Base-by-base conservation (phyloP, 2,329 filamentous ascomycete genomes). In the Alternaria brassicicola region DNA sequence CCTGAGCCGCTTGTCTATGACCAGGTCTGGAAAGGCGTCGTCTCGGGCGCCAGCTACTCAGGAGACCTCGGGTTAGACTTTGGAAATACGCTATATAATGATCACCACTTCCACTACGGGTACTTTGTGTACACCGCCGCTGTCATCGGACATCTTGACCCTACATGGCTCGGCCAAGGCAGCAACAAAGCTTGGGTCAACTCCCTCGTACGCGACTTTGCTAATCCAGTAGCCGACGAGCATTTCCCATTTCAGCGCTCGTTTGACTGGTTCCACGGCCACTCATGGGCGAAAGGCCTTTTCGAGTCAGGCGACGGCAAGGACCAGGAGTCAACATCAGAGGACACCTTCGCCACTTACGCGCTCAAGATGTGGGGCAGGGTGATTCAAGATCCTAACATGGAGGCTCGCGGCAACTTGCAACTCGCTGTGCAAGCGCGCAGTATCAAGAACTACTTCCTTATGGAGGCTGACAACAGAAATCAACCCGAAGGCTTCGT, bases 351-450 rank as follows among this genome's bases (percentile, higher is more conserved):
- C 86, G 89, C 91, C 53, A 87, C 88, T 2, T 97, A 96, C 76
- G 92, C 90, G 0, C 79, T 97, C 72, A 97, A 97, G 82, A 92
- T 98, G 89, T 98, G 95, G 95, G 95, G 94, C 3, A 84, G 83
- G 26, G 89, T 90, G 6, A 88, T 84, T 58, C 88, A 89, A 25
- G 89, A 98, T 78, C 78, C 80, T 4, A 89, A 90, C 69, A 89
- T 97, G 85, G 92, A 95, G 74, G 89, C 89, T 30, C 85, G 92
- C 64, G 74, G 90, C 9, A 94, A 95, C 68, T 79, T 99, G 50
- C 93, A 96, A 84, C 85, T 98, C 25, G 86, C 90, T 0, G 82
- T 98, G 45, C 86, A 93, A 64, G 83, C 88, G 3, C 87, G 94
- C 36, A 87, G 87, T 42, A 79, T 98, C 33, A 85, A 86, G 57